Evolutionary conservation across 164 flowering plant species (phyloP).

Genomic region (Kingdonia uniflora): DNA sequence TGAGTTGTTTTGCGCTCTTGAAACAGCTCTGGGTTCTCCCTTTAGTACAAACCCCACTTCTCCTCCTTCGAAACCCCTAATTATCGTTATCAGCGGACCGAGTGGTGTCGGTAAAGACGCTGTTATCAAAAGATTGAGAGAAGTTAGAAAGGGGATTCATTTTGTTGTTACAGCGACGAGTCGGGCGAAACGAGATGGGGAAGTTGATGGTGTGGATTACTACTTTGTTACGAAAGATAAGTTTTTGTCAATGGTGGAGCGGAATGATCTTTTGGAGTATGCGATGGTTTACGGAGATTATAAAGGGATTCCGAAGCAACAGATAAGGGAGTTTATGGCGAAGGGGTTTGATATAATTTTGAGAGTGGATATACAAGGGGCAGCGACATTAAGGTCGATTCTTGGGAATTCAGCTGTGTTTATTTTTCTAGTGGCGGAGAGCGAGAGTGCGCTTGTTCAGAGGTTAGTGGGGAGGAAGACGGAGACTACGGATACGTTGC

Average conservation of each 20-base stretch:
- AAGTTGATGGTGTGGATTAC: slow-evolving; percentile 78
- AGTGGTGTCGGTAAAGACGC: slow-evolving; percentile 94
- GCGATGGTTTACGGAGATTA: slow-evolving; percentile 95
- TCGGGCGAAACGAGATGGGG: slow-evolving; percentile 56
- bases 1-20: slow-evolving; percentile 62
- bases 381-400: slow-evolving; percentile 51
- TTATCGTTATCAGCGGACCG: slow-evolving; percentile 86
- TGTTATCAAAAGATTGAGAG: slow-evolving; percentile 50
- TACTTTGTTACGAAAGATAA: slow-evolving; percentile 67
- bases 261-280: slow-evolving; percentile 72
- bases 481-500: slow-evolving; percentile 50
- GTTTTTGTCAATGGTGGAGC: slow-evolving; percentile 61
- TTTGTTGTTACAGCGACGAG: slow-evolving; percentile 90
- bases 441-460: slow-evolving; percentile 57
- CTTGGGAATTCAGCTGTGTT: slow-evolving; percentile 67
- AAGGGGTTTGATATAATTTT: slow-evolving; percentile 72
- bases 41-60: slow-evolving; percentile 48
- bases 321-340: slow-evolving; percentile 66
- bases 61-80: slow-evolving; percentile 48
- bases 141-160: slow-evolving; percentile 50
- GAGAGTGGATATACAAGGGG: slow-evolving; percentile 93
- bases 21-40: slow-evolving; percentile 52
- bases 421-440: slow-evolving; percentile 76
- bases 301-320: slow-evolving; percentile 88
- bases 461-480: slow-evolving; percentile 70